A percentile compares a stretch with the other conserved stretches of the same genome.
Conservation (phyloP, 257 asterid species). For the Ehretia macrophylla region DNA sequence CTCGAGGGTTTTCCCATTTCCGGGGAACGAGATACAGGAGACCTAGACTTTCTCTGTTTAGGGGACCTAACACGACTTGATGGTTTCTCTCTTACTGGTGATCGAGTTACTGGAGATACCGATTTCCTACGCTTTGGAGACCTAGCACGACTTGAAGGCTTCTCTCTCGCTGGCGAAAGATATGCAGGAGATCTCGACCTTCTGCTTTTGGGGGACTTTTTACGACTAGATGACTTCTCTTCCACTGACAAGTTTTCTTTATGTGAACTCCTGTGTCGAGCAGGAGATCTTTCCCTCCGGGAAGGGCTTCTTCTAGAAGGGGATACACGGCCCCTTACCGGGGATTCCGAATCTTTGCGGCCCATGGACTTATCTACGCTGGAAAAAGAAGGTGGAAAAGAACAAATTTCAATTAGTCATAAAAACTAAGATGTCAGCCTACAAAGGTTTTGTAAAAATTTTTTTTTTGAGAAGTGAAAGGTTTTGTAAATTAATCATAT, state of each 20-base stretch:
- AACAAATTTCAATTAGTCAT: background rate
- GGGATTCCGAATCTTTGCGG: constrained; percentile 51
- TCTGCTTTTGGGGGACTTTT: constrained; percentile 43
- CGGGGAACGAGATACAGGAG: constrained; percentile 32
- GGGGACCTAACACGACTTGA: constrained; percentile 44
- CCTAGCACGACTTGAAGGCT: constrained; percentile 32
- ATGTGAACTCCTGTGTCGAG: constrained; percentile 46
- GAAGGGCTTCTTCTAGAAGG: constrained; percentile 55
- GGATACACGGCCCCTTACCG: constrained; percentile 48
- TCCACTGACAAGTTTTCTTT: constrained; percentile 32
- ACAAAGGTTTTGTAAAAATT: background rate
- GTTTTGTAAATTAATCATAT: no score
- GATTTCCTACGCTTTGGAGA: constrained; percentile 45
- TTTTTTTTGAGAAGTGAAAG: no score
- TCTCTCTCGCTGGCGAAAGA: constrained; percentile 50
- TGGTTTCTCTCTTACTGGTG: constrained; percentile 38
- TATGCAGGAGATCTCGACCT: constrained; percentile 47
- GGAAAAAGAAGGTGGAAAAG: background rate
- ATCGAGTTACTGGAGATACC: constrained; percentile 40
- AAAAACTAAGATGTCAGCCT: background rate
- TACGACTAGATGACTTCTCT: constrained; percentile 37
- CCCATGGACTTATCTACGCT: constrained; percentile 40
- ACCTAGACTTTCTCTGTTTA: constrained; percentile 33
- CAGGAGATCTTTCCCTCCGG: constrained; percentile 60
- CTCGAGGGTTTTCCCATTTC: constrained; percentile 17